A percentile compares a stretch with the other conserved stretches of the same genome.
These are phyloP conservation scores for Neoboletus subvelutipes DNA, from an alignment of 768 basidiomycete species.

Conservation along the genomic window DNA sequence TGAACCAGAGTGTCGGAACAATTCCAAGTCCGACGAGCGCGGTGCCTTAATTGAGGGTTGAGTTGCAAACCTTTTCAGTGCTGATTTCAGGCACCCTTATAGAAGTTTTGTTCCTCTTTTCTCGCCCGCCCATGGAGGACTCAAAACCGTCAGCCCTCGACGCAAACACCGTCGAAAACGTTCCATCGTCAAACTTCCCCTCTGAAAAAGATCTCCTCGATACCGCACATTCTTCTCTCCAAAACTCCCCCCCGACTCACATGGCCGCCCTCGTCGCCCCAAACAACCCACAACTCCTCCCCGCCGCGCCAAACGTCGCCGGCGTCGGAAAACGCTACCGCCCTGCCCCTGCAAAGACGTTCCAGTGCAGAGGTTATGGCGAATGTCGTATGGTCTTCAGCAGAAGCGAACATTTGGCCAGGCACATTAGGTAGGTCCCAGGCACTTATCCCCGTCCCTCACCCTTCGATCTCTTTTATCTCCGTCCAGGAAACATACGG, in stretches of 20 bases:
- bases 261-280: slow-evolving; percentile 37
- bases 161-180: slow-evolving; percentile 14
- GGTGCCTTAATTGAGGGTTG: slow-evolving; percentile 38
- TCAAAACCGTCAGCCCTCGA: slow-evolving; percentile 34
- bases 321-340: slow-evolving; percentile 65
- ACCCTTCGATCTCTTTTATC: slow-evolving; percentile 25
- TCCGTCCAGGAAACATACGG: slow-evolving; percentile 86
- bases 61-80: slow-evolving; percentile 30
- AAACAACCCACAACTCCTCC: slow-evolving; percentile 22
- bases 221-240: neutral
- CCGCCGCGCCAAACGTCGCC: slow-evolving; percentile 7
- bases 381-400: slow-evolving; percentile 97
- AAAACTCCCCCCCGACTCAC: slow-evolving; percentile 12
- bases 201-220: slow-evolving; percentile 6
- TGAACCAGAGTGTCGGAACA: slow-evolving; percentile 26
- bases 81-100: slow-evolving; percentile 36
- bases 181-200: slow-evolving; percentile 3
- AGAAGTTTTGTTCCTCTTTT: slow-evolving; percentile 37
- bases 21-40: slow-evolving; percentile 34
- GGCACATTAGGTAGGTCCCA: slow-evolving; percentile 83
- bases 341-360: slow-evolving; percentile 87
- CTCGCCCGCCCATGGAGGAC: slow-evolving; percentile 34
- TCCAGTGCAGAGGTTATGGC: slow-evolving; percentile 92
- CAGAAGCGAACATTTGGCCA: slow-evolving; percentile 90
- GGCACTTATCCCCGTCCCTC: slow-evolving; percentile 19